Evolutionary conservation across 83 land plant genomes (phyloP).

Genomic region (Thuja plicata): DNA sequence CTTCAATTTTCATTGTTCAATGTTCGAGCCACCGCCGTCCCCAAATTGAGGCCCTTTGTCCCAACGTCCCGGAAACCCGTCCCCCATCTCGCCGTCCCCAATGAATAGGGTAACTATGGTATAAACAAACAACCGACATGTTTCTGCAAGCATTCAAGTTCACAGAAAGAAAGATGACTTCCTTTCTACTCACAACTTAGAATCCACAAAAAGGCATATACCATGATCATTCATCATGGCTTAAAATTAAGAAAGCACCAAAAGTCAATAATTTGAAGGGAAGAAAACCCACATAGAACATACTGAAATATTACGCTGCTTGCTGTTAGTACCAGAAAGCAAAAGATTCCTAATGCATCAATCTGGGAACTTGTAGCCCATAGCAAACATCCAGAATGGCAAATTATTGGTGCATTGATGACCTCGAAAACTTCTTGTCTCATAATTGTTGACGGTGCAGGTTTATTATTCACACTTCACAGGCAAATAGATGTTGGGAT

Average conservation of each 20-base stretch:
- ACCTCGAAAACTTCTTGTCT: not conserved
- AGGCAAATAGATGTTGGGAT: not conserved
- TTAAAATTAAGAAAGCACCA: not conserved
- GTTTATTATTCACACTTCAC: not conserved
- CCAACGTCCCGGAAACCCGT: too few relatives aligned
- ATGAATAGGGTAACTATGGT: too few relatives aligned
- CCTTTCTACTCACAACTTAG: too few relatives aligned
- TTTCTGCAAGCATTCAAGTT: not conserved
- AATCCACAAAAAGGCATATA: too few relatives aligned
- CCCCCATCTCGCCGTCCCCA: too few relatives aligned
- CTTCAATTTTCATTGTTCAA: too few relatives aligned
- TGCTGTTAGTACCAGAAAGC: not conserved
- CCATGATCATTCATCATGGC: not conserved
- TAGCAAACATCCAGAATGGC: not conserved
- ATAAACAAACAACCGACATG: not conserved
- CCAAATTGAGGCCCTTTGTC: too few relatives aligned
- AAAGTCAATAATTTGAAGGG: not conserved
- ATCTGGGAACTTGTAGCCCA: not conserved
- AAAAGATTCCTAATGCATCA: not conserved
- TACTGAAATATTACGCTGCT: not conserved
- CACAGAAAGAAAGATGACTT: not conserved
- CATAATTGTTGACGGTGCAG: not conserved
- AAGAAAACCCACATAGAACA: not conserved
- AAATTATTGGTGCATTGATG: not conserved
- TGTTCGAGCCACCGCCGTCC: too few relatives aligned